Conservation (phyloP, 2,329 filamentous ascomycete species). For the Xylaria sp. region DNA sequence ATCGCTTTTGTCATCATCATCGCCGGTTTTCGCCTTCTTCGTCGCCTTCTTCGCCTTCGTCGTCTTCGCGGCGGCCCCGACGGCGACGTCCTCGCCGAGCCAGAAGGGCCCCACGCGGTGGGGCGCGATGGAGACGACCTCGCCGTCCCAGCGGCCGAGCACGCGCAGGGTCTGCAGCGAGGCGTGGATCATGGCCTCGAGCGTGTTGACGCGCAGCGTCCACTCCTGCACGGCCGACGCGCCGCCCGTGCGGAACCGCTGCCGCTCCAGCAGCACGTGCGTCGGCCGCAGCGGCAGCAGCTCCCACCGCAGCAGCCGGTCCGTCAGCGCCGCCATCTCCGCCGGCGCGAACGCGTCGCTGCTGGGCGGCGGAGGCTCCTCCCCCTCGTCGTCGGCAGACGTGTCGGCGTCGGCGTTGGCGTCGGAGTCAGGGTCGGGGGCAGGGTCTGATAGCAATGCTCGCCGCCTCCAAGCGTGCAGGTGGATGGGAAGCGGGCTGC, state of each 20-base stretch:
- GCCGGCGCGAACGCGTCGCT: slow-evolving; percentile 39
- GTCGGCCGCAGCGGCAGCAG: slow-evolving; percentile 59
- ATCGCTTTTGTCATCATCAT: slow-evolving; percentile 16
- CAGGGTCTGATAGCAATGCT: slow-evolving; percentile 31
- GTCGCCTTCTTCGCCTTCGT: slow-evolving; percentile 2
- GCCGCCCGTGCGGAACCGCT: slow-evolving; percentile 66
- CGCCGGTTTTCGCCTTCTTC: neutral
- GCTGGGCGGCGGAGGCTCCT: neutral
- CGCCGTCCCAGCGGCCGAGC: slow-evolving; percentile 46
- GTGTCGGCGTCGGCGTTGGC: neutral
- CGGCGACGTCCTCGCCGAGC: neutral
- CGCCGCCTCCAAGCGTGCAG: slow-evolving; percentile 42
- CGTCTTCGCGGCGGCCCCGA: slow-evolving; percentile 4
- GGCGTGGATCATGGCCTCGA: slow-evolving; percentile 81
- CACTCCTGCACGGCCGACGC: slow-evolving; percentile 72
- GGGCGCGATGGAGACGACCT: slow-evolving; percentile 55
- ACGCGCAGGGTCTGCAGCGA: slow-evolving; percentile 60
- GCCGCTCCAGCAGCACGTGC: slow-evolving; percentile 69
- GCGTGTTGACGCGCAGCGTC: slow-evolving; percentile 79
- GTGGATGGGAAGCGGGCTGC: slow-evolving; percentile 20
- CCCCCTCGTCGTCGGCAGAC: too few relatives aligned
- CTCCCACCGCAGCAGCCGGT: slow-evolving; percentile 38
- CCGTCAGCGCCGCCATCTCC: slow-evolving; percentile 39
- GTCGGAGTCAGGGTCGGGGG: slow-evolving; percentile 2
- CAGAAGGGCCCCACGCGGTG: slow-evolving; percentile 59